Percentiles rank a stretch among this genome's conserved stretches.
Evolutionary conservation across 805 yeast genomes (phyloP).

Genomic region (Candida qinlingensis): DNA sequence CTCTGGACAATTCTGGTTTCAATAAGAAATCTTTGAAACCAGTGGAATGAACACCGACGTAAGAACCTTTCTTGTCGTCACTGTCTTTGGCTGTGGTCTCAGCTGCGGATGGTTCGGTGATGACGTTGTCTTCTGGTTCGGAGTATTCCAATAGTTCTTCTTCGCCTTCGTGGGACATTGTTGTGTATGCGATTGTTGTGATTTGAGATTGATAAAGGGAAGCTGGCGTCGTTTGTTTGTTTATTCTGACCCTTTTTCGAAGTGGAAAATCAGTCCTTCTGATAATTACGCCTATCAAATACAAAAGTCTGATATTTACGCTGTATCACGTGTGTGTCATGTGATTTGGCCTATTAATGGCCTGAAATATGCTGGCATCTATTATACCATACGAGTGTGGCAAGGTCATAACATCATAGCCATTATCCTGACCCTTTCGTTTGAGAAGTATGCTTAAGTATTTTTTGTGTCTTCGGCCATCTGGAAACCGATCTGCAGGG

Average conservation of each 20-base stretch:
- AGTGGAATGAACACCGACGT: conserved; percentile 96
- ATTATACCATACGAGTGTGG: no score
- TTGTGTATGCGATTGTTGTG: neutral
- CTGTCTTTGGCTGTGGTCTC: conserved; percentile 44
- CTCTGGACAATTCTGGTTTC: conserved; percentile 95
- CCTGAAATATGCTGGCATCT: no score
- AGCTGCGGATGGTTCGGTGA: conserved; percentile 41
- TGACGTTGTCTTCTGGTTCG: conserved; percentile 92
- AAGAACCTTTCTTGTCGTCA: conserved; percentile 89
- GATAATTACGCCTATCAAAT: neutral
- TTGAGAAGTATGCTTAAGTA: no score
- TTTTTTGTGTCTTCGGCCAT: neutral
- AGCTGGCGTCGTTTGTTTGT: no score
- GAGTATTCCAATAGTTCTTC: conserved; percentile 99
- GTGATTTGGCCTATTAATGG: neutral
- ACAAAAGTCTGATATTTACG: neutral
- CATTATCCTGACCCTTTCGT: no score
- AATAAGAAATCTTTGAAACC: conserved; percentile 96
- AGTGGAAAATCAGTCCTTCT: neutral
- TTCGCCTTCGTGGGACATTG: conserved; percentile 94
- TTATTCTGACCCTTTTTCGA: no score
- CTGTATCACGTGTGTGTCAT: neutral
- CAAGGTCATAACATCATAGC: no score
- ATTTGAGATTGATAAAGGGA: no score
- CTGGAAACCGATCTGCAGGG: neutral